Percentiles rank a stretch among this genome's conserved stretches.
phyloP scores from a whole-genome alignment of 1,284 basidiomycete species.

The Xerocomus minutiporus region DNA sequence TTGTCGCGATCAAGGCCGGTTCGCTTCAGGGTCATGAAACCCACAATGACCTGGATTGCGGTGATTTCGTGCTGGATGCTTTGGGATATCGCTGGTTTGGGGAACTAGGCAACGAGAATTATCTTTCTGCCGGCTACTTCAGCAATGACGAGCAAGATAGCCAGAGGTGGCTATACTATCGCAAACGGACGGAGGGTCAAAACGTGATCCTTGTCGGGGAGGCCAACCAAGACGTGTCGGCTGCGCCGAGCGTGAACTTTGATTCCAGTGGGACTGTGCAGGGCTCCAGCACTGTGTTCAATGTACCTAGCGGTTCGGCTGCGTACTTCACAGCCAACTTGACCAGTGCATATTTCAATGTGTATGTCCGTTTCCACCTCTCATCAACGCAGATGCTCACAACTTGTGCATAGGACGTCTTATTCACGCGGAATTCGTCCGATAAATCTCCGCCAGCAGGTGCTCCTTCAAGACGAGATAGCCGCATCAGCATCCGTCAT shows the following conservation, averaged over 20 bases:
- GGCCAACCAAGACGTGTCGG: conserved; percentile 78
- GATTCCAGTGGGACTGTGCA: conserved; percentile 67
- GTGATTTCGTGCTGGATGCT: conserved; percentile 95
- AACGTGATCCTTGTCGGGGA: conserved; percentile 85
- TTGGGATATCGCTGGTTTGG: conserved; percentile 94
- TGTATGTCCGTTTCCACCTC: conserved; percentile 45
- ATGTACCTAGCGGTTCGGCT: conserved; percentile 63
- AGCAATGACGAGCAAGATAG: conserved; percentile 61
- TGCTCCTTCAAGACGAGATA: conserved; percentile 91
- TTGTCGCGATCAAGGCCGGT: conserved; percentile 87
- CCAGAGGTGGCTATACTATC: conserved; percentile 86
- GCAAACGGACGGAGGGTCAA: conserved; percentile 95
- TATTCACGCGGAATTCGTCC: conserved; percentile 85
- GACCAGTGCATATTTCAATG: conserved; percentile 72
- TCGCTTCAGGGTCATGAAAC: conserved; percentile 77
- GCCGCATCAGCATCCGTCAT: conserved; percentile 53
- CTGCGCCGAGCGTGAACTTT: conserved; percentile 56
- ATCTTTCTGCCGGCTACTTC: conserved; percentile 73
- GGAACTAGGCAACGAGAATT: conserved; percentile 89
- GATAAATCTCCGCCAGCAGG: conserved; percentile 83
- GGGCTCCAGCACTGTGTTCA: conserved; percentile 71
- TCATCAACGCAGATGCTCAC: conserved; percentile 9
- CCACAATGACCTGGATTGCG: conserved; percentile 89
- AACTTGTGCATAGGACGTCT: conserved; percentile 41
- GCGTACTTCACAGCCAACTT: conserved; percentile 84